A percentile compares a stretch with the other conserved stretches of the same genome.
phyloP scores from a whole-genome alignment of 352 stramenopile genomes.

The Pythium sp. region DNA sequence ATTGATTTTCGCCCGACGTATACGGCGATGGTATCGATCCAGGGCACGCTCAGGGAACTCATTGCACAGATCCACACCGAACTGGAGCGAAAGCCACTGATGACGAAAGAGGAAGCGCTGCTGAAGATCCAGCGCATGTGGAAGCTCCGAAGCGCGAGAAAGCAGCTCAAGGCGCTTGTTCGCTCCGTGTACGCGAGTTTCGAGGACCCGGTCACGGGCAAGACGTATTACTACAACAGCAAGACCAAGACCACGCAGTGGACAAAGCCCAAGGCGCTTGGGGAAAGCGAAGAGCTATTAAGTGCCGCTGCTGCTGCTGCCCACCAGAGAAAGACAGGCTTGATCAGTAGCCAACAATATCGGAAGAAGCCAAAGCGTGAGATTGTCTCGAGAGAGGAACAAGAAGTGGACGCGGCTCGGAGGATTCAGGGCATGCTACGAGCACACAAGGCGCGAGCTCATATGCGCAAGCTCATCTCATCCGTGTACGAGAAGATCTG shows the following conservation, averaged over 20 bases:
- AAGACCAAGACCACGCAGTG: conserved; percentile 65
- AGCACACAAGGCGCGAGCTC: conserved; percentile 39
- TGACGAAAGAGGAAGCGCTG: conserved; percentile 58
- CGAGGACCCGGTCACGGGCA: conserved; percentile 52
- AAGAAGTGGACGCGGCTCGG: conserved; percentile 27
- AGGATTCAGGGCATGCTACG: conserved; percentile 61
- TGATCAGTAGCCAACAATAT: neutral
- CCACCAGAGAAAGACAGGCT: conserved; percentile 13
- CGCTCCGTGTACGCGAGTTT: conserved; percentile 58
- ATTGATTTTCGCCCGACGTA: conserved; percentile 50
- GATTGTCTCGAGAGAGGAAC: conserved; percentile 27
- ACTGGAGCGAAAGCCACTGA: conserved; percentile 32
- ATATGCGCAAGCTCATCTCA: conserved; percentile 59
- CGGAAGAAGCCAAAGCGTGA: neutral
- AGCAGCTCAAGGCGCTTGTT: conserved; percentile 60
- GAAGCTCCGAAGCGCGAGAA: conserved; percentile 60
- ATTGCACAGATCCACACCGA: conserved; percentile 47
- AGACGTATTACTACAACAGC: conserved; percentile 83
- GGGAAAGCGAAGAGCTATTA: conserved; percentile 19
- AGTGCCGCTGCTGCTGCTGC: neutral
- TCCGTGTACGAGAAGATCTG: conserved; percentile 83
- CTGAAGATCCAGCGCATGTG: conserved; percentile 77
- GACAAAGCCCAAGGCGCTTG: conserved; percentile 53
- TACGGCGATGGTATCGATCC: conserved; percentile 32
- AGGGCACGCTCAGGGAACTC: conserved; percentile 39